Evolutionary conservation across 2,329 filamentous ascomycete genomes (phyloP).

Genomic region (Exophiala xenobiotica): DNA sequence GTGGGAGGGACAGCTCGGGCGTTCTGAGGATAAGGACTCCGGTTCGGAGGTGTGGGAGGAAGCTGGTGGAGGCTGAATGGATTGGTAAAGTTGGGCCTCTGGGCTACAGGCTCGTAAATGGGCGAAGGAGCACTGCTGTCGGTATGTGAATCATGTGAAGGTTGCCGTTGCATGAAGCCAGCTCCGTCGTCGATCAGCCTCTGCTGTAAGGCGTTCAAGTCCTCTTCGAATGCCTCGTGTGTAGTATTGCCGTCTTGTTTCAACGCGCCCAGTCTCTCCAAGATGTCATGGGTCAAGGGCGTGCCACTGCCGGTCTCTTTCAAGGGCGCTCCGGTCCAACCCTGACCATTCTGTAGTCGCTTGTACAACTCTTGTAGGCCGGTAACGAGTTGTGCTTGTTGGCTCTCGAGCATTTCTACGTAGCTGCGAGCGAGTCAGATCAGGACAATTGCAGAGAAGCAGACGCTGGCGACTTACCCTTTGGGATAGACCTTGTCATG

Average conservation of each 20-base stretch:
- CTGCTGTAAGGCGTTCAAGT: constrained; percentile 55
- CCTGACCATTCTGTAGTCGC: constrained; percentile 51
- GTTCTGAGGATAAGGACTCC: constrained; percentile 38
- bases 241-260: constrained; percentile 50
- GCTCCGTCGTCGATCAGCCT: constrained; percentile 55
- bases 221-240: constrained; percentile 59
- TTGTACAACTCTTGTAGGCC: constrained; percentile 62
- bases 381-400: constrained; percentile 61
- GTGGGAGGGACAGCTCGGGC: constrained; percentile 15
- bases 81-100: constrained; percentile 22
- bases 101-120: constrained; percentile 28
- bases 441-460: not conserved
- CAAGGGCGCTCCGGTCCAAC: constrained; percentile 57
- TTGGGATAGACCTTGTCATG: constrained; percentile 69
- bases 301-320: constrained; percentile 53
- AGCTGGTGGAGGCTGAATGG: constrained; percentile 32
- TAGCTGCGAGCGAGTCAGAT: constrained; percentile 44
- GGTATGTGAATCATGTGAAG: constrained; percentile 58
- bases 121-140: constrained; percentile 52
- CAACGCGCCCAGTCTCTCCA: constrained; percentile 58
- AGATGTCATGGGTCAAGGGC: constrained; percentile 63
- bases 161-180: constrained; percentile 52
- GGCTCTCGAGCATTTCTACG: constrained; percentile 66
- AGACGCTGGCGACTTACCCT: constrained; percentile 49
- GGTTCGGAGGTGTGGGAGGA: constrained; percentile 43